phyloP scores from a whole-genome alignment of 495 filamentous ascomycete genomes.

The Annulohypoxylon bovei region DNA sequence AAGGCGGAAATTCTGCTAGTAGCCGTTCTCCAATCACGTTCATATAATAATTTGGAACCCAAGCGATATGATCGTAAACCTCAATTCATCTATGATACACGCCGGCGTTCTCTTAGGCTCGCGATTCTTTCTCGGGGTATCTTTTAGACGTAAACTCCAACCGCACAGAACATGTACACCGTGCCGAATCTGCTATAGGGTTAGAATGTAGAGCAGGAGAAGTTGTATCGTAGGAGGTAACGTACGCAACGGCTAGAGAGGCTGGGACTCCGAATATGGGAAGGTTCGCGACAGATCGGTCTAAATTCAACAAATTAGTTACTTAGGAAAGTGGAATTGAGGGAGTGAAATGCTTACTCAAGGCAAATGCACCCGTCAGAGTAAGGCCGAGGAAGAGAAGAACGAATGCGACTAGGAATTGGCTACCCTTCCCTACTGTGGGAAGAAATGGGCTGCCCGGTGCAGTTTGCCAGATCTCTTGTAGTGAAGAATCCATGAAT shows the following conservation, averaged over 20 bases:
- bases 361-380: conserved; percentile 77
- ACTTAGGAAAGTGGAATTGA: neutral
- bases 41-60: conserved; percentile 18
- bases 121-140: conserved; percentile 51
- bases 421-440: conserved; percentile 79
- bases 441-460: conserved; percentile 84
- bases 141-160: conserved; percentile 95
- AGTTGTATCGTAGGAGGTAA: conserved; percentile 28
- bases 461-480: conserved; percentile 89
- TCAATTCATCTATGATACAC: conserved; percentile 57
- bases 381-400: conserved; percentile 75
- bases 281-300: conserved; percentile 84
- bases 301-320: conserved; percentile 56
- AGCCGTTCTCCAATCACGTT: conserved; percentile 20
- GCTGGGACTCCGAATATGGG: conserved; percentile 86
- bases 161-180: conserved; percentile 97
- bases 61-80: conserved; percentile 21
- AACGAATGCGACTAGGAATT: conserved; percentile 83
- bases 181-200: conserved; percentile 78
- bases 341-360: conserved; percentile 71
- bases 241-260: conserved; percentile 88
- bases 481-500: conserved; percentile 75
- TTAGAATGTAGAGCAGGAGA: conserved; percentile 36
- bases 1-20: conserved; percentile 1
- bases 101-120: conserved; percentile 41